A percentile compares a stretch with the other conserved stretches of the same genome.
Conservation (phyloP, 768 basidiomycete genomes). For the Rhodotorula paludigena region DNA sequence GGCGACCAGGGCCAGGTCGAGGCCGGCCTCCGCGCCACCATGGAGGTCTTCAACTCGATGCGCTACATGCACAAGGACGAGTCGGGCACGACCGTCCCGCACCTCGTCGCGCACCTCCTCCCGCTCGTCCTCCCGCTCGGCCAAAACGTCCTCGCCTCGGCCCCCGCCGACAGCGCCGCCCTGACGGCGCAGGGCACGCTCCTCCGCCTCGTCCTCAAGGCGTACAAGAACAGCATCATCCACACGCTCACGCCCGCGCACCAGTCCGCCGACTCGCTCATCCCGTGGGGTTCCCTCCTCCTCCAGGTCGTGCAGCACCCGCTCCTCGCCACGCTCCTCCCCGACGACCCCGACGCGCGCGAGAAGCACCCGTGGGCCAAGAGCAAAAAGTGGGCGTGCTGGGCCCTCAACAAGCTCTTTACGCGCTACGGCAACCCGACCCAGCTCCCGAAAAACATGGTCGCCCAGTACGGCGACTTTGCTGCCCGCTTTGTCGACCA, state of each 20-base stretch:
- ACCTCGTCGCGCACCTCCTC: constrained; percentile 62
- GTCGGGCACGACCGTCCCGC: constrained; percentile 23
- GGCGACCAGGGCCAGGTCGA: constrained; percentile 66
- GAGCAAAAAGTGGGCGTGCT: constrained; percentile 88
- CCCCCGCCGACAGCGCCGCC: constrained; percentile 52
- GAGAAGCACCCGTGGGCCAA: constrained; percentile 84
- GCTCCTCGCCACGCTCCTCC: constrained; percentile 55
- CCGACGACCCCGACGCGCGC: constrained; percentile 67
- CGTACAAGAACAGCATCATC: constrained; percentile 77
- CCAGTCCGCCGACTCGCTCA: constrained; percentile 63
- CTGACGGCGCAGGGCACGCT: constrained; percentile 56
- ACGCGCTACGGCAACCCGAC: constrained; percentile 82
- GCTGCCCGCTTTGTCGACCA: constrained; percentile 83
- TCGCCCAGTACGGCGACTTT: constrained; percentile 62
- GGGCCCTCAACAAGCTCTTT: constrained; percentile 71
- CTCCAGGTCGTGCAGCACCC: constrained; percentile 71
- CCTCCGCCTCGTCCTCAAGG: constrained; percentile 78
- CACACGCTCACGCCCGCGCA: constrained; percentile 68
- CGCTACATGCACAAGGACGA: constrained; percentile 48
- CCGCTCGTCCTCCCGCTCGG: constrained; percentile 73
- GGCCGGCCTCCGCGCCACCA: constrained; percentile 69
- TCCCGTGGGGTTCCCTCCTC: constrained; percentile 77
- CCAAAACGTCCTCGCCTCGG: constrained; percentile 61
- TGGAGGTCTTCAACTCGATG: constrained; percentile 74
- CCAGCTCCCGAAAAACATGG: constrained; percentile 67